These are phyloP conservation scores for Laguncularia racemosa DNA, from an alignment of 345 rosid genomes.

Conservation along the genomic window DNA sequence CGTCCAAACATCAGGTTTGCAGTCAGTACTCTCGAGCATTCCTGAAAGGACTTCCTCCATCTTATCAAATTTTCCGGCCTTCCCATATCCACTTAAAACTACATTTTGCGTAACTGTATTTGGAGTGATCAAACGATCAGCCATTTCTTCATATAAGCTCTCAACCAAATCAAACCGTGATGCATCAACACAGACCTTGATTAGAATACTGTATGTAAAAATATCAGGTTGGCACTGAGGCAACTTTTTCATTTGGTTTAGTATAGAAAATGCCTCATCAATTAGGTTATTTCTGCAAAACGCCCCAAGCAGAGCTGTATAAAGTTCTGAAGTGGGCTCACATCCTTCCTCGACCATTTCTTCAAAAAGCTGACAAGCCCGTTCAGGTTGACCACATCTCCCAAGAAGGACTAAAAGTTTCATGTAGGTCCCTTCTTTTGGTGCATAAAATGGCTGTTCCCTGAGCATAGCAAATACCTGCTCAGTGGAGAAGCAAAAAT, in stretches of 20 bases:
- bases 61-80: constrained; percentile 61
- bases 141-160: constrained; percentile 57
- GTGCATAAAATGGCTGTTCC: constrained; percentile 62
- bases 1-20: constrained; percentile 94
- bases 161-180: constrained; percentile 56
- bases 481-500: constrained; percentile 7
- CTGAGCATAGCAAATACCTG: constrained; percentile 66
- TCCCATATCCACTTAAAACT: constrained; percentile 85
- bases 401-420: constrained; percentile 73
- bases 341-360: constrained; percentile 75
- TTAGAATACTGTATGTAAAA: constrained; percentile 66
- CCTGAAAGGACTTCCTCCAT: constrained; percentile 78
- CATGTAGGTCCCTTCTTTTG: constrained; percentile 79
- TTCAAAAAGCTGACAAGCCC: constrained; percentile 63
- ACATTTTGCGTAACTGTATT: constrained; percentile 82
- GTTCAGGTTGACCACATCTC: constrained; percentile 55
- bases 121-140: constrained; percentile 54
- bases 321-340: constrained; percentile 63
- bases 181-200: constrained; percentile 64
- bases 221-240: constrained; percentile 81
- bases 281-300: constrained; percentile 64
- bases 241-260: constrained; percentile 53
- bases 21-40: constrained; percentile 52
- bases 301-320: constrained; percentile 71
- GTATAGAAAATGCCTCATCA: constrained; percentile 53